Evolutionary conservation across 305 asterid genomes (phyloP).

Genomic region (Solanum hybrid): DNA sequence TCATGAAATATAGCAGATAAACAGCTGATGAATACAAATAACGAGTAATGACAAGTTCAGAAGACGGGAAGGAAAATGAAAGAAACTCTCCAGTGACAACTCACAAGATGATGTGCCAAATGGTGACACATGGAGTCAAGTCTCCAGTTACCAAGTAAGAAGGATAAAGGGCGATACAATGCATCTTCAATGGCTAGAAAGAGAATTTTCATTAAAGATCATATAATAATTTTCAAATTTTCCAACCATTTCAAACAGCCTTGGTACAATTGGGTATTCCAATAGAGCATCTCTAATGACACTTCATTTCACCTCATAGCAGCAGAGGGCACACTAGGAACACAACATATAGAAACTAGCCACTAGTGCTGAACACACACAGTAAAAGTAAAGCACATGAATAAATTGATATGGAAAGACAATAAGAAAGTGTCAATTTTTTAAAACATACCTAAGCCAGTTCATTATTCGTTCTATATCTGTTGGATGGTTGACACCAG

Average conservation of each 20-base stretch:
- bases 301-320: neutral
- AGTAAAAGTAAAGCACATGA: neutral
- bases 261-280: neutral
- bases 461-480: constrained; percentile 62
- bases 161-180: neutral
- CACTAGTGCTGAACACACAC: neutral
- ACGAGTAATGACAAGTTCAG: neutral
- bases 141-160: neutral
- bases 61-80: neutral
- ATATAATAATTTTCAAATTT: neutral
- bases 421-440: neutral
- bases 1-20: neutral
- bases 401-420: neutral
- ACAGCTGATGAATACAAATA: neutral
- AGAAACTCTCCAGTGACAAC: neutral
- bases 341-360: neutral
- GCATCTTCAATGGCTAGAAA: neutral
- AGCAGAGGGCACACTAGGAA: neutral
- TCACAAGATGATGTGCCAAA: neutral
- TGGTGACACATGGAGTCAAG: neutral
- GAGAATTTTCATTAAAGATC: neutral
- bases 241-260: neutral
- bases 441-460: constrained; percentile 57
- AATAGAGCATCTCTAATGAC: neutral
- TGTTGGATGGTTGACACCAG: constrained; percentile 73